Evolutionary conservation across 2,329 filamentous ascomycete genomes (phyloP).

Genomic region (Alternaria dauci): DNA sequence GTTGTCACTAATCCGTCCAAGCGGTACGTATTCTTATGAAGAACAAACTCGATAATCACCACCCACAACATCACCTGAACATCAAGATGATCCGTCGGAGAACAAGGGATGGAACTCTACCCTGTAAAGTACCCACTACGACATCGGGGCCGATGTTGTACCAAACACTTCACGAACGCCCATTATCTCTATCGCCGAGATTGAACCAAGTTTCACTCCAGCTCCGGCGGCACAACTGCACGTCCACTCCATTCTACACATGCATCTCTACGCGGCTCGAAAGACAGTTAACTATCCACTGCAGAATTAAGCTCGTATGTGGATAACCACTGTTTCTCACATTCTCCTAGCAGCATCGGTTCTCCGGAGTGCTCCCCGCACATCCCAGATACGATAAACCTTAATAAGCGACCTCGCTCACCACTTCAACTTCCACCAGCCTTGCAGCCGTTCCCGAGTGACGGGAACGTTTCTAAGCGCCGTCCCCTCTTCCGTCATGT

Average conservation of each 20-base stretch:
- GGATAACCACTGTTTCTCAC: background rate
- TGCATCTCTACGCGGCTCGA: slow-evolving; percentile 8
- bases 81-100: background rate
- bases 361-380: background rate
- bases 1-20: background rate
- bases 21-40: background rate
- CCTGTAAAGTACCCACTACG: slow-evolving; percentile 13
- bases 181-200: slow-evolving; percentile 1
- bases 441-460: background rate
- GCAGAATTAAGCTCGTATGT: background rate
- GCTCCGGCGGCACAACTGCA: background rate
- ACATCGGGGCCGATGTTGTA: slow-evolving; percentile 10
- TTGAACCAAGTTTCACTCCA: slow-evolving; percentile 1
- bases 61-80: background rate
- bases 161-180: slow-evolving; percentile 12
- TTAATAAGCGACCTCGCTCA: slow-evolving; percentile 2
- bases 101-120: background rate
- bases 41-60: background rate
- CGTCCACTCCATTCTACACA: slow-evolving; percentile 2
- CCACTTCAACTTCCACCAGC: background rate
- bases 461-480: slow-evolving; percentile 2
- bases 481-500: background rate
- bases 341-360: background rate
- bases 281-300: background rate
- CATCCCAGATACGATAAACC: background rate